Evolutionary conservation across 192 early-diverging fungal genomes (phyloP).

Genomic region (Martensiomyces pterosporus): DNA sequence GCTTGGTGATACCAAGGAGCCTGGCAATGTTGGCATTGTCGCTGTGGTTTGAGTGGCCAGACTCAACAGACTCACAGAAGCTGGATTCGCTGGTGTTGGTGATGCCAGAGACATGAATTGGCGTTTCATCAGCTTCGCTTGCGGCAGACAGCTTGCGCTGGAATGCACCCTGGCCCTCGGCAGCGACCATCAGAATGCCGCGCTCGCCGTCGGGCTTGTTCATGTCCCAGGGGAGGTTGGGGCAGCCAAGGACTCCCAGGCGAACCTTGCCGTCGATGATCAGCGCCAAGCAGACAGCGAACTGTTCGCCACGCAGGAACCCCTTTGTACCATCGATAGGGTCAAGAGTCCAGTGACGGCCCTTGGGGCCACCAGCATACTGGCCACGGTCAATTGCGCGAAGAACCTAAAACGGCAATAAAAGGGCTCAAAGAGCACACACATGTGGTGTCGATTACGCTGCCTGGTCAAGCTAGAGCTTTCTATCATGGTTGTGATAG

Average conservation of each 20-base stretch:
- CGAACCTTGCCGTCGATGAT: conserved; percentile 84
- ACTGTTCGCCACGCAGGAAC: conserved; percentile 96
- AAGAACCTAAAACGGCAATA: conserved; percentile 70
- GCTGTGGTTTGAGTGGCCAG: conserved; percentile 83
- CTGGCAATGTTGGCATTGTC: conserved; percentile 73
- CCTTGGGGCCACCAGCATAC: conserved; percentile 70
- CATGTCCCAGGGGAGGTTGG: conserved; percentile 68
- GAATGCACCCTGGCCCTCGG: conserved; percentile 86
- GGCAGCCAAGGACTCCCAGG: conserved; percentile 86
- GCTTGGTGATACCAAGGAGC: conserved; percentile 73
- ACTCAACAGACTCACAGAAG: conserved; percentile 96
- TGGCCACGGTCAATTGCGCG: conserved; percentile 88
- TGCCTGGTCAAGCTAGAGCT: too few relatives aligned
- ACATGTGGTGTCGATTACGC: too few relatives aligned
- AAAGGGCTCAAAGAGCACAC: too few relatives aligned
- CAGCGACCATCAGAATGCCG: conserved; percentile 83
- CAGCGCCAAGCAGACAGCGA: conserved; percentile 90
- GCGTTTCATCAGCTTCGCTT: conserved; percentile 45
- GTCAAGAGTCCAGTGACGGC: conserved; percentile 81
- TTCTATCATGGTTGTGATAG: too few relatives aligned
- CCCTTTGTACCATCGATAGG: conserved; percentile 98
- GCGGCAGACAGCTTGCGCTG: conserved; percentile 50
- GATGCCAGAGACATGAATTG: conserved; percentile 56
- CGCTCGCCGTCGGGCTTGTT: conserved; percentile 58
- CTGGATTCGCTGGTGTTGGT: conserved; percentile 55